Evolutionary conservation across 495 filamentous ascomycete genomes (phyloP).

Genomic region (Pseudomonodictys pantanalensis): DNA sequence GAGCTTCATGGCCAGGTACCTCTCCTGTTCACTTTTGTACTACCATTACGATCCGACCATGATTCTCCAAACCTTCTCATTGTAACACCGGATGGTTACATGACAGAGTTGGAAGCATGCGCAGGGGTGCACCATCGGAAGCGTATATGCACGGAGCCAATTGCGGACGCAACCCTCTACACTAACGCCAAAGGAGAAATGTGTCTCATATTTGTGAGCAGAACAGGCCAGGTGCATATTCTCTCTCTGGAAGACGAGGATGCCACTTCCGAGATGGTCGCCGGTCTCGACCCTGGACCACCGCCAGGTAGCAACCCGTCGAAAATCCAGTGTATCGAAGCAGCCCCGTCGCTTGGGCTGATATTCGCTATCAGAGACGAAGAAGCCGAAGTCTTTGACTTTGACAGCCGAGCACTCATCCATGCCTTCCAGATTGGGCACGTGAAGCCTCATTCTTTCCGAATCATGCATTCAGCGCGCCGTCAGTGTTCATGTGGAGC

Average conservation of each 20-base stretch:
- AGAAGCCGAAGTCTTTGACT: conserved; percentile 54
- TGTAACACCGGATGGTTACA: conserved; percentile 56
- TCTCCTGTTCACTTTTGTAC: conserved; percentile 57
- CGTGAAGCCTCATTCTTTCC: conserved; percentile 42
- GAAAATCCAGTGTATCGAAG: conserved; percentile 39
- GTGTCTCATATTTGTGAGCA: conserved; percentile 20
- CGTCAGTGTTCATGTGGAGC: conserved; percentile 29
- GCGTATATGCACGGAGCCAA: conserved; percentile 25
- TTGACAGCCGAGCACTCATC: conserved; percentile 49
- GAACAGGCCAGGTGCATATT: conserved; percentile 41
- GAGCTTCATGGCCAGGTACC: conserved; percentile 54
- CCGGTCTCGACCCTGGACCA: conserved; percentile 32
- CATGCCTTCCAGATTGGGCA: conserved; percentile 56
- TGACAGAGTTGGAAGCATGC: conserved; percentile 50
- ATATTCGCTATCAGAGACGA: conserved; percentile 51
- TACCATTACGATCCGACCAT: conserved; percentile 20
- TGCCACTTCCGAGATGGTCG: conserved; percentile 36
- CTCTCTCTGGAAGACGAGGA: conserved; percentile 45
- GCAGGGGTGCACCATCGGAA: conserved; percentile 26
- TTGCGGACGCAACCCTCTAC: conserved; percentile 16
- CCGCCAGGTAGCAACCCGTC: conserved; percentile 32
- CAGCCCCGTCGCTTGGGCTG: conserved; percentile 44
- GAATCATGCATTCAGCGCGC: conserved; percentile 34
- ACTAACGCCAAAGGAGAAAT: conserved; percentile 12
- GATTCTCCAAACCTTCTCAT: conserved; percentile 46